phyloP scores from a whole-genome alignment of 1,139 yeast species.

The Yamadazyma siamensis region DNA sequence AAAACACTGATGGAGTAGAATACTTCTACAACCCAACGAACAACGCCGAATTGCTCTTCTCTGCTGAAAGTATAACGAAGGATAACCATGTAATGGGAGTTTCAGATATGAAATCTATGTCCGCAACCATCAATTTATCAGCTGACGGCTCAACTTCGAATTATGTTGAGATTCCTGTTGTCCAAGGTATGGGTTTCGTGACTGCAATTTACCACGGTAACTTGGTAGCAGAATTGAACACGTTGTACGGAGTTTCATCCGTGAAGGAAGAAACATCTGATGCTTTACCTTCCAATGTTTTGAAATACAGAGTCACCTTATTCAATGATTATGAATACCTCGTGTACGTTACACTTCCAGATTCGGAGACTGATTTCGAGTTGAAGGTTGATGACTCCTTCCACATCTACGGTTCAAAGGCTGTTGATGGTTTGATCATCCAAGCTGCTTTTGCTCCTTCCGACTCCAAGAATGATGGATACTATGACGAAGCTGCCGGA shows the following conservation, averaged over 20 bases:
- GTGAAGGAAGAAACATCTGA: constrained; percentile 46
- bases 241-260: constrained; percentile 50
- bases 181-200: constrained; percentile 79
- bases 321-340: constrained; percentile 52
- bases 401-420: constrained; percentile 39
- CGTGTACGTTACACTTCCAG: constrained; percentile 54
- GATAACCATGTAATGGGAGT: constrained; percentile 37
- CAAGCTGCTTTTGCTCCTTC: constrained; percentile 60
- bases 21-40: constrained; percentile 57
- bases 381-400: constrained; percentile 34
- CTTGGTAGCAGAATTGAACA: constrained; percentile 49
- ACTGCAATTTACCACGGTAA: constrained; percentile 62
- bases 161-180: constrained; percentile 41
- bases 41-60: constrained; percentile 50
- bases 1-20: constrained; percentile 22
- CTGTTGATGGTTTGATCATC: constrained; percentile 53
- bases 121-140: constrained; percentile 50
- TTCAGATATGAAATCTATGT: constrained; percentile 51
- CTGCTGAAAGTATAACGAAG: constrained; percentile 48
- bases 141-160: constrained; percentile 22
- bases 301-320: constrained; percentile 57
- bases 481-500: constrained; percentile 37
- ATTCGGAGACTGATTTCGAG: constrained; percentile 22
- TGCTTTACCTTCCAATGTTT: constrained; percentile 47
- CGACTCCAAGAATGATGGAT: constrained; percentile 19